Conservation (phyloP, 2,329 filamentous ascomycete genomes). For the Cladosporium sp. region DNA sequence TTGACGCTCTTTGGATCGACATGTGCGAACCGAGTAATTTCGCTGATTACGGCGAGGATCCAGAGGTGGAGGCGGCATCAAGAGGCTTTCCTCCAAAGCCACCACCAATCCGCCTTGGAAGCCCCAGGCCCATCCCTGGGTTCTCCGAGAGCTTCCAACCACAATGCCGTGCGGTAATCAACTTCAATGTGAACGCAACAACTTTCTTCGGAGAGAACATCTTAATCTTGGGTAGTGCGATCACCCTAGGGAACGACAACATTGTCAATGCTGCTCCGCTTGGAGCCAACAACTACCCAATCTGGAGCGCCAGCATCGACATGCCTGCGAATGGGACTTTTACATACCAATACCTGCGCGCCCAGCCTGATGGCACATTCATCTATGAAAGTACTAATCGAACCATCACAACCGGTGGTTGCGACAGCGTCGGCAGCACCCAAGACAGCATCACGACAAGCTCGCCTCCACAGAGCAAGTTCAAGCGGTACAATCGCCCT, state of each 20-base stretch:
- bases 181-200: slow-evolving; percentile 29
- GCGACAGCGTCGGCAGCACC: slow-evolving; percentile 21
- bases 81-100: slow-evolving; percentile 54
- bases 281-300: slow-evolving; percentile 27
- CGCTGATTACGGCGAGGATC: slow-evolving; percentile 35
- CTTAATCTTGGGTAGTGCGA: slow-evolving; percentile 26
- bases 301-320: slow-evolving; percentile 29
- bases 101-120: slow-evolving; percentile 53
- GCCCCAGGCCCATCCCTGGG: slow-evolving; percentile 60
- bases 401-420: slow-evolving; percentile 27
- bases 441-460: slow-evolving; percentile 27
- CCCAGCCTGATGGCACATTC: slow-evolving; percentile 27
- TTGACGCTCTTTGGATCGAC: slow-evolving; percentile 68
- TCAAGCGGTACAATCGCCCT: slow-evolving; percentile 15
- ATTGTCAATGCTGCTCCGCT: slow-evolving; percentile 25
- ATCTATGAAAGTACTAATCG: slow-evolving; percentile 28
- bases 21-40: slow-evolving; percentile 59
- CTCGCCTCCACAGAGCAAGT: slow-evolving; percentile 22
- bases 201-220: slow-evolving; percentile 33
- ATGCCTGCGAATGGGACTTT: slow-evolving; percentile 27
- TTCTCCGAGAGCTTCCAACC: slow-evolving; percentile 65
- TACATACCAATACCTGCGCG: slow-evolving; percentile 28
- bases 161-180: slow-evolving; percentile 26
- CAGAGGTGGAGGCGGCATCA: slow-evolving; percentile 30
- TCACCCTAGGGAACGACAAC: slow-evolving; percentile 27